Percentiles rank a stretch among this genome's conserved stretches.
Conservation (phyloP, 495 filamentous ascomycete genomes). For the Hyaloscypha finlandica region DNA sequence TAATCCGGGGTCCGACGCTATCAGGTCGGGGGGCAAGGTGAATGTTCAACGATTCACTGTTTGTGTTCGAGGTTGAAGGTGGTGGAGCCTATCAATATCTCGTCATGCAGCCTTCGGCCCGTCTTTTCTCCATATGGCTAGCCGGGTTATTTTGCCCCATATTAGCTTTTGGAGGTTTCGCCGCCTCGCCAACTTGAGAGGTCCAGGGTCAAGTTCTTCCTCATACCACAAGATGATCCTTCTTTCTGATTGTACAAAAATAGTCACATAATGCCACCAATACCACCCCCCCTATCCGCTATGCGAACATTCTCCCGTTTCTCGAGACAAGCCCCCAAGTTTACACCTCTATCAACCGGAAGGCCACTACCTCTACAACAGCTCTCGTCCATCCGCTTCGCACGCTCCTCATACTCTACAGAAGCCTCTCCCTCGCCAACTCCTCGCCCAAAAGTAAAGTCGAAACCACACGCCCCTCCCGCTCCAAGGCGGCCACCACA, state of each 20-base stretch:
- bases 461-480: neutral
- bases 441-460: neutral
- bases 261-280: conserved; percentile 8
- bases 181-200: neutral
- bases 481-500: conserved; percentile 33
- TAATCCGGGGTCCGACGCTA: neutral
- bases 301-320: conserved; percentile 41
- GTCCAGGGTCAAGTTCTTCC: neutral
- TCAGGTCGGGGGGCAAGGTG: neutral
- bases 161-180: neutral
- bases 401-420: neutral
- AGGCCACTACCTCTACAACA: conserved; percentile 36
- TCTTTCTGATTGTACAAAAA: conserved; percentile 1
- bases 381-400: conserved; percentile 1
- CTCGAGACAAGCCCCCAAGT: conserved; percentile 13
- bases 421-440: conserved; percentile 4
- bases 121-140: neutral
- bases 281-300: conserved; percentile 33
- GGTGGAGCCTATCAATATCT: neutral
- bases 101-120: neutral
- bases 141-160: neutral
- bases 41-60: neutral
- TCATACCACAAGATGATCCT: neutral
- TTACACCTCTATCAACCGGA: conserved; percentile 24
- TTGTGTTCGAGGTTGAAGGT: neutral